phyloP scores from a whole-genome alignment of 2,329 filamentous ascomycete species.

The Niveomyces coronatus region DNA sequence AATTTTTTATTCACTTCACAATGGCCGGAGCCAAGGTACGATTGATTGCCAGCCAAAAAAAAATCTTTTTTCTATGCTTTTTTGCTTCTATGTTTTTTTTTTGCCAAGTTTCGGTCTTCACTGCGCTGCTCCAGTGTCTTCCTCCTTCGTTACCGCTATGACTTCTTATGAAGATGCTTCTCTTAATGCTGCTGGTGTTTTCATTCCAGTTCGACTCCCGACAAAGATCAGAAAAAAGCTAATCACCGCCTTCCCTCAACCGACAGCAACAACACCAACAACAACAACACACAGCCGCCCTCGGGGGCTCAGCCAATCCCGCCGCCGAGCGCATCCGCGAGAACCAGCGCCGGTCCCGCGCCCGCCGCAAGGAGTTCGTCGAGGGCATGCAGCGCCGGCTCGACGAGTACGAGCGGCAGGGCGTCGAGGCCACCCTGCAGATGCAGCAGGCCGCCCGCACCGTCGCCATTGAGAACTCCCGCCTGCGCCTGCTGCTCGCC shows the following conservation, averaged over 20 bases:
- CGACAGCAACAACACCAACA: background rate
- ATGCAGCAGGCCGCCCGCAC: slow-evolving; percentile 43
- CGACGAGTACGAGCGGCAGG: slow-evolving; percentile 36
- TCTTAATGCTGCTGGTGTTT: too few species aligned
- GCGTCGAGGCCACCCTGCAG: slow-evolving; percentile 38
- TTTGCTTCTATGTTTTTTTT: background rate
- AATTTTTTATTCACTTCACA: slow-evolving; percentile 2
- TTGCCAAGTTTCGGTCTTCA: background rate
- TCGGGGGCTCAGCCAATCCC: slow-evolving; percentile 13
- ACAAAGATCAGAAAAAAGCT: too few species aligned
- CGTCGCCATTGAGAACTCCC: slow-evolving; percentile 38
- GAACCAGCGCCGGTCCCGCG: slow-evolving; percentile 43
- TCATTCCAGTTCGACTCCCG: too few species aligned
- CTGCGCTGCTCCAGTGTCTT: background rate
- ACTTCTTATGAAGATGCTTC: too few species aligned
- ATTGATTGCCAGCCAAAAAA: background rate
- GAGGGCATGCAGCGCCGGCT: slow-evolving; percentile 36
- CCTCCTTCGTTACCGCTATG: background rate
- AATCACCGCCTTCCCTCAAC: too few species aligned
- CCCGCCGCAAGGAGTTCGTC: slow-evolving; percentile 39
- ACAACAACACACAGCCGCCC: background rate
- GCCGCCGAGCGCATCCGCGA: slow-evolving; percentile 31
- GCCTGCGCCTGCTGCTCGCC: slow-evolving; percentile 32
- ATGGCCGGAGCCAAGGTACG: slow-evolving; percentile 10
- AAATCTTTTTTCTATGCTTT: background rate